Evolutionary conservation across 176 grass and related monocot species (phyloP).

Genomic region (Oryza glaberrima): DNA sequence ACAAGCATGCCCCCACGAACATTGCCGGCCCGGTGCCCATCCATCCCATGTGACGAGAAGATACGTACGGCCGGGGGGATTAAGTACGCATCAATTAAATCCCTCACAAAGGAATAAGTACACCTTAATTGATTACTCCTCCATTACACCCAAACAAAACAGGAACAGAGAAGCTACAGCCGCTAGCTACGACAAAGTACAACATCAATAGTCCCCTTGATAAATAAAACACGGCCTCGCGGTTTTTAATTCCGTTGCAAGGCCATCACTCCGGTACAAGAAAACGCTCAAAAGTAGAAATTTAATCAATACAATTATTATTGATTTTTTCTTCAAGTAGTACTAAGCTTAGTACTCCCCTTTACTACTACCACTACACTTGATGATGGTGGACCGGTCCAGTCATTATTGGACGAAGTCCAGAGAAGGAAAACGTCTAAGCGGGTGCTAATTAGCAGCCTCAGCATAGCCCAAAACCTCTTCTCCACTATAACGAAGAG

Average conservation of each 20-base stretch:
- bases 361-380: background rate
- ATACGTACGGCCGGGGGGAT: background rate
- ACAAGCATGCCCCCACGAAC: background rate
- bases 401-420: background rate
- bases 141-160: conserved; percentile 17
- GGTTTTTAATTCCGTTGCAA: conserved; percentile 32
- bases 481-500: conserved; percentile 53
- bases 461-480: conserved; percentile 52
- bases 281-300: background rate
- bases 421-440: conserved; percentile 47
- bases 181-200: background rate
- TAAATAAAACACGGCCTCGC: conserved; percentile 28
- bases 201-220: conserved; percentile 20
- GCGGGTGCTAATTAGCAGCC: conserved; percentile 73
- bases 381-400: background rate
- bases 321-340: conserved; percentile 40
- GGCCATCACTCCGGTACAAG: conserved; percentile 5
- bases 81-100: background rate
- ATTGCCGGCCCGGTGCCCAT: conserved; percentile 26
- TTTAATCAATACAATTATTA: conserved; percentile 38
- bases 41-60: conserved; percentile 45
- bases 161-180: background rate
- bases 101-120: background rate
- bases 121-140: background rate
- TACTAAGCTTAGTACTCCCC: background rate